Conservation (phyloP, 1,284 basidiomycete genomes). For the Cryptococcus sp. region DNA sequence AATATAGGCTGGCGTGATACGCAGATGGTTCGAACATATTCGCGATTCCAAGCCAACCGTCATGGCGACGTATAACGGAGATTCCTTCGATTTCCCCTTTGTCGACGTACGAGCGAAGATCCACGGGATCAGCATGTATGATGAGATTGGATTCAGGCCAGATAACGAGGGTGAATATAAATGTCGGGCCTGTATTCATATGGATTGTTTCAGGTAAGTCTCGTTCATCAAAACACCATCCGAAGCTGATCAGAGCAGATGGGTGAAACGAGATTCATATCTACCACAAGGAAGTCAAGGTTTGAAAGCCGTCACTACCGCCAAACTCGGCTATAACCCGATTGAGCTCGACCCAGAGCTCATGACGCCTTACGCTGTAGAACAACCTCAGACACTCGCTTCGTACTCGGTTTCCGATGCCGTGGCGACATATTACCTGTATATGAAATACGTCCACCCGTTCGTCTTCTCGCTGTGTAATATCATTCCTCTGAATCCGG, state of each 20-base stretch:
- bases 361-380: slow-evolving; percentile 99
- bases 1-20: slow-evolving; percentile 65
- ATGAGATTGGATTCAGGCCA: slow-evolving; percentile 87
- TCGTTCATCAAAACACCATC: slow-evolving; percentile 1
- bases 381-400: slow-evolving; percentile 90
- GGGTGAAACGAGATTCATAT: slow-evolving; percentile 99
- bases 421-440: slow-evolving; percentile 97
- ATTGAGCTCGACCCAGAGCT: slow-evolving; percentile 97
- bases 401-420: slow-evolving; percentile 99
- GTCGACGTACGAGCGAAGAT: slow-evolving; percentile 79
- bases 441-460: slow-evolving; percentile 99
- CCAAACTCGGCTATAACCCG: slow-evolving; percentile 95
- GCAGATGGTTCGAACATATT: slow-evolving; percentile 89
- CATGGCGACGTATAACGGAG: slow-evolving; percentile 98
- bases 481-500: slow-evolving; percentile 95
- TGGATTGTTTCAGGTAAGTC: slow-evolving; percentile 87
- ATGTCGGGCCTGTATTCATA: slow-evolving; percentile 86
- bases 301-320: slow-evolving; percentile 94
- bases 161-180: slow-evolving; percentile 97
- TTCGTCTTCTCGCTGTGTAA: slow-evolving; percentile 99
- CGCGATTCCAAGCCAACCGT: slow-evolving; percentile 91
- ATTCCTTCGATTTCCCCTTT: slow-evolving; percentile 99
- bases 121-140: slow-evolving; percentile 94
- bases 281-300: slow-evolving; percentile 98
- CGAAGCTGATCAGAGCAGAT: slow-evolving; percentile 45